These are phyloP conservation scores for Asterophora parasitica DNA, from an alignment of 768 basidiomycete species.

Conservation along the genomic window DNA sequence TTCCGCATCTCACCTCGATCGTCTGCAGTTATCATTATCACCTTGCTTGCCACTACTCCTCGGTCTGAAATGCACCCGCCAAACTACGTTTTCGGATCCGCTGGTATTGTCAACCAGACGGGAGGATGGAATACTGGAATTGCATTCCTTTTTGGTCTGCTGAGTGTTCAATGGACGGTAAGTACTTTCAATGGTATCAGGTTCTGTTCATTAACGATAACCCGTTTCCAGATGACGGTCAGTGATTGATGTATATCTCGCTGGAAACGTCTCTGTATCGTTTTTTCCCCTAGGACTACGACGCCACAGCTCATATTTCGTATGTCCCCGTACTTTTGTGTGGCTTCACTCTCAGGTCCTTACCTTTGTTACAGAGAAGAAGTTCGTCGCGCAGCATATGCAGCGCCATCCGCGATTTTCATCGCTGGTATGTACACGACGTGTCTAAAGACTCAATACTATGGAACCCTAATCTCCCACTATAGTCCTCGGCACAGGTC, in stretches of 20 bases:
- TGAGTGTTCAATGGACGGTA: slow-evolving; percentile 87
- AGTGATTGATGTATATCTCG: slow-evolving; percentile 12
- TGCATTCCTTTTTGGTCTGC: slow-evolving; percentile 78
- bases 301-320: slow-evolving; percentile 81
- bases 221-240: slow-evolving; percentile 50
- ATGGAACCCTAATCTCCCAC: not conserved
- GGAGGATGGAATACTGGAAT: slow-evolving; percentile 78
- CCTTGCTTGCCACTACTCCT: slow-evolving; percentile 69
- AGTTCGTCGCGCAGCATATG: slow-evolving; percentile 74
- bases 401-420: slow-evolving; percentile 32
- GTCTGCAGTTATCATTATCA: slow-evolving; percentile 72
- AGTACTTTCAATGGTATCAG: slow-evolving; percentile 19
- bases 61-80: slow-evolving; percentile 78
- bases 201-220: slow-evolving; percentile 7
- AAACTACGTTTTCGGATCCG: slow-evolving; percentile 72
- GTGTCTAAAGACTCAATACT: not conserved
- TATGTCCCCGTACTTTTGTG: slow-evolving; percentile 30
- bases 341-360: slow-evolving; percentile 5
- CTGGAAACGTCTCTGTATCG: slow-evolving; percentile 1
- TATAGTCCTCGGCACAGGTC: slow-evolving; percentile 66
- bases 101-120: slow-evolving; percentile 71
- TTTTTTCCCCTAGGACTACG: slow-evolving; percentile 52
- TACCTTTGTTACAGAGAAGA: slow-evolving; percentile 50
- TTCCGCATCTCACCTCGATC: not conserved
- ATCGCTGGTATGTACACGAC: slow-evolving; percentile 16